Conservation (phyloP, 1,139 yeast species). For the Zygoascus sp. region DNA sequence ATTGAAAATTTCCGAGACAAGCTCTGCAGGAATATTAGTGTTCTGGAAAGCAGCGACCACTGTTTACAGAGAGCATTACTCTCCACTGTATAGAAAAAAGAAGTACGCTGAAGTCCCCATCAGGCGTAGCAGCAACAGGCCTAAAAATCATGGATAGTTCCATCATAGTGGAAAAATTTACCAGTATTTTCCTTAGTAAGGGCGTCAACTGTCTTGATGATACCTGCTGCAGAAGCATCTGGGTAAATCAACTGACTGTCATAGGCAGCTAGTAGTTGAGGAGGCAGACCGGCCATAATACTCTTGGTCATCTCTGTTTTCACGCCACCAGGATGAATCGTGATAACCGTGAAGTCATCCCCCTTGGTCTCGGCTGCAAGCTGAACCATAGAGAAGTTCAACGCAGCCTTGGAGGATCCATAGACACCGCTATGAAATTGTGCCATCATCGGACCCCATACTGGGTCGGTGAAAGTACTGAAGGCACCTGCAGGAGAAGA, state of each 20-base stretch:
- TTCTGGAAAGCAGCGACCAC: too few species aligned
- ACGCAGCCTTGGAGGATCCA: conserved; percentile 38
- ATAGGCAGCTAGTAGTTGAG: too few species aligned
- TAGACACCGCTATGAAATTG: conserved; percentile 29
- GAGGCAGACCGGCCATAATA: too few species aligned
- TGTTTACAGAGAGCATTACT: too few species aligned
- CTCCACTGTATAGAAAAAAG: too few species aligned
- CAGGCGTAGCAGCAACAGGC: too few species aligned
- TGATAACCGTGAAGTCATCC: conserved; percentile 29
- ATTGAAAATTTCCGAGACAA: too few species aligned
- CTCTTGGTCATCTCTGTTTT: conserved; percentile 30
- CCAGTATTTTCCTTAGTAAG: conserved; percentile 24
- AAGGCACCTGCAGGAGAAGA: conserved; percentile 31
- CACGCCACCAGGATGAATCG: conserved; percentile 37
- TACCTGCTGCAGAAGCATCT: conserved; percentile 28
- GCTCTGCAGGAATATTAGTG: too few species aligned
- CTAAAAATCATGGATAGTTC: too few species aligned
- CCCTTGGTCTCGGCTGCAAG: conserved; percentile 27
- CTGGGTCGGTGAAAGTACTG: conserved; percentile 11
- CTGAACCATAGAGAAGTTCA: conserved; percentile 31
- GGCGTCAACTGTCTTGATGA: conserved; percentile 36
- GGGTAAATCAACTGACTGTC: too few species aligned
- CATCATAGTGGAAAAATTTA: not conserved
- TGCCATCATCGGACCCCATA: not conserved
- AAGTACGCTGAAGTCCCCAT: too few species aligned